These are phyloP conservation scores for Kazachstania sp. DNA, from an alignment of 1,139 yeast species.

Conservation along the genomic window DNA sequence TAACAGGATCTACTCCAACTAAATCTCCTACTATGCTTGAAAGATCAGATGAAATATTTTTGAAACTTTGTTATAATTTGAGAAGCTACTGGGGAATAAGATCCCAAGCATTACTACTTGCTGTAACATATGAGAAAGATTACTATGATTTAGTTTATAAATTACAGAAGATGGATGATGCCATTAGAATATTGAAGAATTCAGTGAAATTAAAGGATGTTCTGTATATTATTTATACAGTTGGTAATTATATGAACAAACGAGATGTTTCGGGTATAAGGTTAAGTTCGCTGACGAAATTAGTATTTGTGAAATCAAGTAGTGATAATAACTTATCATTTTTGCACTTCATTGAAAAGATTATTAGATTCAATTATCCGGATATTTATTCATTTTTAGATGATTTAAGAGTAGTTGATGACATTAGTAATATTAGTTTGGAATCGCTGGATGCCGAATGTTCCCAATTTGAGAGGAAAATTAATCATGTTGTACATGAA, in stretches of 20 bases:
- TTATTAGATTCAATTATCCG: constrained; percentile 69
- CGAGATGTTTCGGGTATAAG: constrained; percentile 82
- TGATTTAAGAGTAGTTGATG: constrained; percentile 57
- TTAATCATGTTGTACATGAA: constrained; percentile 49
- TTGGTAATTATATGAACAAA: constrained; percentile 94
- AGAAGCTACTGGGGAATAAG: constrained; percentile 81
- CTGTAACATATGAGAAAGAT: constrained; percentile 64
- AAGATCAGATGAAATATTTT: constrained; percentile 70
- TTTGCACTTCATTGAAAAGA: constrained; percentile 77
- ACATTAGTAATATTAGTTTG: constrained; percentile 59
- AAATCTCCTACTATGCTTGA: constrained; percentile 58
- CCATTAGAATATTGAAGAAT: constrained; percentile 49
- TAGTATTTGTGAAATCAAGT: constrained; percentile 77
- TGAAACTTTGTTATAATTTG: constrained; percentile 70
- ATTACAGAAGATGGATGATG: constrained; percentile 57
- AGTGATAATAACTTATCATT: constrained; percentile 70
- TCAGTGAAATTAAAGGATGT: constrained; percentile 62
- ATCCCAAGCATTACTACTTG: constrained; percentile 63
- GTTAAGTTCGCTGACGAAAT: constrained; percentile 69
- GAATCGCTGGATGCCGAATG: constrained; percentile 74
- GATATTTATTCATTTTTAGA: constrained; percentile 68
- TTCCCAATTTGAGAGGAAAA: constrained; percentile 46
- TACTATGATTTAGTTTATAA: constrained; percentile 60
- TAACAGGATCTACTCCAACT: constrained; percentile 35
- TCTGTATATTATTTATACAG: constrained; percentile 66